These are phyloP conservation scores for Oxalis stricta DNA, from an alignment of 441 rosid genomes.

Conservation along the genomic window DNA sequence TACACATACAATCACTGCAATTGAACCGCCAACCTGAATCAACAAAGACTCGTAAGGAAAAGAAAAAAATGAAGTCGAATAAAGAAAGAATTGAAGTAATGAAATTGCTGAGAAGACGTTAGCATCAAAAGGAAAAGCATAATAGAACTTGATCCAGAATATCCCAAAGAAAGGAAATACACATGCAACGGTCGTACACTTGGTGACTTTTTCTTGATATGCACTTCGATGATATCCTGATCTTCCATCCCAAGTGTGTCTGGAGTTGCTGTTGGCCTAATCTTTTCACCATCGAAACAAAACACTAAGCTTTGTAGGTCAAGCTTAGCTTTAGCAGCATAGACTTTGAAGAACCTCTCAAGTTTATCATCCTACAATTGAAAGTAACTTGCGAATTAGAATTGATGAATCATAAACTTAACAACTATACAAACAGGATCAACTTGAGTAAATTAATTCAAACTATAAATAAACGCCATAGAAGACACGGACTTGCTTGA, in stretches of 20 bases:
- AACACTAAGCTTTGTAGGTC: constrained; percentile 37
- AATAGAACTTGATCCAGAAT: no score
- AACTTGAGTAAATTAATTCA: neutral
- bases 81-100: no score
- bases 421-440: neutral
- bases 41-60: no score
- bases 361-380: constrained; percentile 68
- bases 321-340: constrained; percentile 46
- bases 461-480: constrained; percentile 24
- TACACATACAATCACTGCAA: no score
- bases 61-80: no score
- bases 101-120: no score
- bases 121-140: no score
- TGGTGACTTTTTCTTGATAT: constrained; percentile 35
- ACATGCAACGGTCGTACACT: no score
- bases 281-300: constrained; percentile 70
- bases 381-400: neutral
- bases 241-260: constrained; percentile 75
- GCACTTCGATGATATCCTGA: constrained; percentile 73
- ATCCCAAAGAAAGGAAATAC: no score
- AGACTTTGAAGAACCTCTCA: constrained; percentile 58
- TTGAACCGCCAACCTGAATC: no score
- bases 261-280: constrained; percentile 58
- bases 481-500: constrained; percentile 48
- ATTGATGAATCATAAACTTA: neutral